These are phyloP conservation scores for Cercospora beticola DNA, from an alignment of 2,329 filamentous ascomycete genomes.

Conservation along the genomic window DNA sequence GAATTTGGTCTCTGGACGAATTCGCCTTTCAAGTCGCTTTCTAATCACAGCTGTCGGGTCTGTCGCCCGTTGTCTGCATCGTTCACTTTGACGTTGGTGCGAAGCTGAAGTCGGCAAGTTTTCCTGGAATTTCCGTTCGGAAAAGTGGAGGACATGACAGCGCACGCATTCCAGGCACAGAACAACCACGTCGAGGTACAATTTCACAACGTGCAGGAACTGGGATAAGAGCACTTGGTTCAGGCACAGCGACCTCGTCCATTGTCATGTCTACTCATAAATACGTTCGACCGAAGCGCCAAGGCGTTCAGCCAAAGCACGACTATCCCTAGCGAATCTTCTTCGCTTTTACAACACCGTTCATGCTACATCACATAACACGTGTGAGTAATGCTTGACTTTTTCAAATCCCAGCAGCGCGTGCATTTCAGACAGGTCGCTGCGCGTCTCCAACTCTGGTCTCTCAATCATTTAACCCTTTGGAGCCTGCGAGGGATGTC, in stretches of 20 bases:
- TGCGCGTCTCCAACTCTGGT: slow-evolving; percentile 16
- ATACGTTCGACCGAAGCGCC: slow-evolving; percentile 27
- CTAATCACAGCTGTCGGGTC: not conserved
- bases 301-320: slow-evolving; percentile 26
- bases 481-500: slow-evolving; percentile 53
- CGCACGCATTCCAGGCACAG: not conserved
- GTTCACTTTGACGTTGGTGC: not conserved
- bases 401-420: slow-evolving; percentile 15
- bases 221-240: slow-evolving; percentile 13
- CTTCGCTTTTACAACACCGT: slow-evolving; percentile 28
- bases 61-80: not conserved
- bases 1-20: not conserved
- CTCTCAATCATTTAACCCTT: slow-evolving; percentile 33
- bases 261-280: slow-evolving; percentile 28
- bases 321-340: slow-evolving; percentile 29
- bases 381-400: slow-evolving; percentile 23
- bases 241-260: slow-evolving; percentile 20
- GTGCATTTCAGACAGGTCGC: slow-evolving; percentile 18
- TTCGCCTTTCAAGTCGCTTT: not conserved
- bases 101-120: not conserved
- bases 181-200: not conserved
- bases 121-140: not conserved
- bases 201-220: not conserved
- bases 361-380: slow-evolving; percentile 31
- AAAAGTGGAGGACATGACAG: not conserved